Conservation (phyloP, 352 stramenopile species). For the Pilasporangium apinafurcum region DNA sequence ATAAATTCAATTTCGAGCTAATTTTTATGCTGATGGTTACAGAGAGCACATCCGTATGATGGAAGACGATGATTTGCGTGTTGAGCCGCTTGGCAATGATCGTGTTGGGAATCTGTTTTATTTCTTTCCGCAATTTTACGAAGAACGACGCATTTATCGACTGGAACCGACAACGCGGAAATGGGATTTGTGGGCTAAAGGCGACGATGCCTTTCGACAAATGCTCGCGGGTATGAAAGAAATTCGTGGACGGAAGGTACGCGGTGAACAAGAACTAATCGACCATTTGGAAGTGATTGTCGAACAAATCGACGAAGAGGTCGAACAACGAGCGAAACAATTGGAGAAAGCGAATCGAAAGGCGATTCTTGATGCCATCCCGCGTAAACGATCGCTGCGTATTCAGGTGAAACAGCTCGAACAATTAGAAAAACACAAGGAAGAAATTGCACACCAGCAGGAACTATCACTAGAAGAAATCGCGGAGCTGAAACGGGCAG, state of each 20-base stretch:
- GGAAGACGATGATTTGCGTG: slow-evolving; percentile 79
- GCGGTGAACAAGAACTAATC: slow-evolving; percentile 67
- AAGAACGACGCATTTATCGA: slow-evolving; percentile 75
- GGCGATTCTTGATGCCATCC: slow-evolving; percentile 79
- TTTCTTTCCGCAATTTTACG: slow-evolving; percentile 85
- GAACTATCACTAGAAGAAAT: slow-evolving; percentile 57
- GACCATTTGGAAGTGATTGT: slow-evolving; percentile 77
- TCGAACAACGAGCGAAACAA: slow-evolving; percentile 33
- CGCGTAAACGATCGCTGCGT: slow-evolving; percentile 72
- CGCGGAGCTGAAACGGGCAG: slow-evolving; percentile 57
- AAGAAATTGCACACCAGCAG: slow-evolving; percentile 46
- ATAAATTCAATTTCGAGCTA: background rate
- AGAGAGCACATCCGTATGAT: slow-evolving; percentile 83
- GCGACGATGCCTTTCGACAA: slow-evolving; percentile 45
- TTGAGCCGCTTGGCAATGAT: slow-evolving; percentile 69
- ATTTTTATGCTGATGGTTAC: background rate
- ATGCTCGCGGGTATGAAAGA: slow-evolving; percentile 54
- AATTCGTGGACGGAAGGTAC: slow-evolving; percentile 57
- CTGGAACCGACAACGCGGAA: slow-evolving; percentile 32
- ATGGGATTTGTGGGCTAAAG: slow-evolving; percentile 78
- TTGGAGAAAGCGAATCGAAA: slow-evolving; percentile 69
- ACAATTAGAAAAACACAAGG: slow-evolving; percentile 65
- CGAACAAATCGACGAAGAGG: slow-evolving; percentile 72
- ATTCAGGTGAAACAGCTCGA: slow-evolving; percentile 84
- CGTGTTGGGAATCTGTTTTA: slow-evolving; percentile 72